phyloP scores from a whole-genome alignment of 495 filamentous ascomycete genomes.

The Penicillium pancosmium region DNA sequence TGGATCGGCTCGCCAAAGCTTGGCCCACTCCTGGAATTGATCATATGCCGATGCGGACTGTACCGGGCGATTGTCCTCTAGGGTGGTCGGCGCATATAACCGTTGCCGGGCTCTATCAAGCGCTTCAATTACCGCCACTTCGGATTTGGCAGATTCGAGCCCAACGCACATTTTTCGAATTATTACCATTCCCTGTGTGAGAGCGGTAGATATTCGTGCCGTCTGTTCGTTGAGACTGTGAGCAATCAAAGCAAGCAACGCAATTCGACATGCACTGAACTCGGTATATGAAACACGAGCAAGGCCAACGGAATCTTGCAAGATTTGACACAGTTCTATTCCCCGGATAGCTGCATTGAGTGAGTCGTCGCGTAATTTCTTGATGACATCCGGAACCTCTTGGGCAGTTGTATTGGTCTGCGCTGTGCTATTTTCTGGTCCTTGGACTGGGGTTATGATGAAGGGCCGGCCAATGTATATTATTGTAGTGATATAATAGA shows the following conservation, averaged over 20 bases:
- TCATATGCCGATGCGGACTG: conserved; percentile 11
- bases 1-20: conserved; percentile 15
- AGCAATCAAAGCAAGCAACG: conserved; percentile 22
- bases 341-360: conserved; percentile 17
- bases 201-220: conserved; percentile 5
- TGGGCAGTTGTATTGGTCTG: background rate
- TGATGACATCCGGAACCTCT: background rate
- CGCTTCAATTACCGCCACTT: conserved; percentile 26
- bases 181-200: conserved; percentile 4
- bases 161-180: conserved; percentile 9
- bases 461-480: conserved; percentile 53
- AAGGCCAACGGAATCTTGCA: conserved; percentile 22
- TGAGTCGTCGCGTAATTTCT: conserved; percentile 12
- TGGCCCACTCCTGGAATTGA: conserved; percentile 20
- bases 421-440: background rate
- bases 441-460: conserved; percentile 29
- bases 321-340: conserved; percentile 23
- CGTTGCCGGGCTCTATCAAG: conserved; percentile 20
- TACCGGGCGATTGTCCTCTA: background rate
- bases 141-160: conserved; percentile 18
- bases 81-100: conserved; percentile 1
- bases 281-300: conserved; percentile 25
- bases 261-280: conserved; percentile 22
- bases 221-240: conserved; percentile 16
- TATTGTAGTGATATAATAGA: conserved; percentile 45